Evolutionary conservation across 2,329 filamentous ascomycete genomes (phyloP).

Genomic region (Penicillium olsonii): DNA sequence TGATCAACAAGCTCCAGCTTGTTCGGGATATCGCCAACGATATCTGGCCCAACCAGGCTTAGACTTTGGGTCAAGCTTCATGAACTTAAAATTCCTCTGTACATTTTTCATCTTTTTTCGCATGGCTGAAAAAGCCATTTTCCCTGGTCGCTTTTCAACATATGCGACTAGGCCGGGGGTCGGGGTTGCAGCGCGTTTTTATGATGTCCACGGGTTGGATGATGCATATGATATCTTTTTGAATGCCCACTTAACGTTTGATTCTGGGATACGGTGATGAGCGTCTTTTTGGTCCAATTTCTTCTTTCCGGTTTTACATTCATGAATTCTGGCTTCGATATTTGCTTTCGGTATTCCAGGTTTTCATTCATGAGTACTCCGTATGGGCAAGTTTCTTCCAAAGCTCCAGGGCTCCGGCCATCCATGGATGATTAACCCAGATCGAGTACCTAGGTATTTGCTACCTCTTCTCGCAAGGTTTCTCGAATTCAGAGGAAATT

Average conservation of each 20-base stretch:
- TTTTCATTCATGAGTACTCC: too few species aligned
- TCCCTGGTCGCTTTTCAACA: constrained; percentile 14
- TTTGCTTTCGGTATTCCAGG: too few species aligned
- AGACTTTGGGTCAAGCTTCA: constrained; percentile 5
- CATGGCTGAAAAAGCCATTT: constrained; percentile 11
- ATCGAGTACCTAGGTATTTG: too few species aligned
- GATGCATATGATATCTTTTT: constrained; percentile 18
- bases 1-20: constrained; percentile 71
- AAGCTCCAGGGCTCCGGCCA: too few species aligned
- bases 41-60: constrained; percentile 65
- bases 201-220: constrained; percentile 6
- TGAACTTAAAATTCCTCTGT: constrained; percentile 9
- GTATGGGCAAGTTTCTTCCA: too few species aligned
- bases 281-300: neutral
- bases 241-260: constrained; percentile 22
- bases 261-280: constrained; percentile 20
- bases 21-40: constrained; percentile 72
- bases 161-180: neutral
- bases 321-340: neutral
- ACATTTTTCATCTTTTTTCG: constrained; percentile 15
- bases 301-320: neutral
- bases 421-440: too few species aligned
- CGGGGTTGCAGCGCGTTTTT: constrained; percentile 9
- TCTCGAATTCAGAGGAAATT: too few species aligned
- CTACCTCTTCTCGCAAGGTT: too few species aligned